Conservation (phyloP, 495 filamentous ascomycete genomes). For the Penicillium lividum region DNA sequence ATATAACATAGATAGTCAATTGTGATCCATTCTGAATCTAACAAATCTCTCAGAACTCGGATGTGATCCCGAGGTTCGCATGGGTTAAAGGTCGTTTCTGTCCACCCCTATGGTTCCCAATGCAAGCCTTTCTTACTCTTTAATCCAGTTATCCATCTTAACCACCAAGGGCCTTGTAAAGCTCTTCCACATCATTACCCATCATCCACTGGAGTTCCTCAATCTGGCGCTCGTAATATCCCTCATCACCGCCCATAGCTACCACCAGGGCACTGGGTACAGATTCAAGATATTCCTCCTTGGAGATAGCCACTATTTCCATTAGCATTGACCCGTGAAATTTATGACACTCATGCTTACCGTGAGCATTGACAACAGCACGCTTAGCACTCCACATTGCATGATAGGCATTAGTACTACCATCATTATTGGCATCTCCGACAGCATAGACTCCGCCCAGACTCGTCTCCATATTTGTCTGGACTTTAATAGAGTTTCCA, state of each 20-base stretch:
- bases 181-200: conserved; percentile 10
- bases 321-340: not conserved
- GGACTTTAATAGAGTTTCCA: conserved; percentile 30
- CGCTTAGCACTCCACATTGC: conserved; percentile 51
- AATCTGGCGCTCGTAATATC: conserved; percentile 12
- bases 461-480: conserved; percentile 37
- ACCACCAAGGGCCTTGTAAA: conserved; percentile 12
- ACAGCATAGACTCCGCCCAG: conserved; percentile 46
- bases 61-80: too few relatives aligned
- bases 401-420: conserved; percentile 49
- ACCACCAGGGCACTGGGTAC: conserved; percentile 5
- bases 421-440: conserved; percentile 51
- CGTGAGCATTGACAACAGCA: conserved; percentile 35
- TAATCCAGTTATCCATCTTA: not conserved
- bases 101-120: too few relatives aligned
- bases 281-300: conserved; percentile 12
- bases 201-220: conserved; percentile 11
- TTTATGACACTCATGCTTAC: not conserved
- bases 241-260: conserved; percentile 6
- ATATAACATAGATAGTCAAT: too few relatives aligned
- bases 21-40: too few relatives aligned
- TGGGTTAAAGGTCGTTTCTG: too few relatives aligned
- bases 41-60: too few relatives aligned
- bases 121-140: too few relatives aligned
- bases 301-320: conserved; percentile 7